These are phyloP conservation scores for Ceratocystis albifundus DNA, from an alignment of 2,329 filamentous ascomycete species.

Conservation along the genomic window DNA sequence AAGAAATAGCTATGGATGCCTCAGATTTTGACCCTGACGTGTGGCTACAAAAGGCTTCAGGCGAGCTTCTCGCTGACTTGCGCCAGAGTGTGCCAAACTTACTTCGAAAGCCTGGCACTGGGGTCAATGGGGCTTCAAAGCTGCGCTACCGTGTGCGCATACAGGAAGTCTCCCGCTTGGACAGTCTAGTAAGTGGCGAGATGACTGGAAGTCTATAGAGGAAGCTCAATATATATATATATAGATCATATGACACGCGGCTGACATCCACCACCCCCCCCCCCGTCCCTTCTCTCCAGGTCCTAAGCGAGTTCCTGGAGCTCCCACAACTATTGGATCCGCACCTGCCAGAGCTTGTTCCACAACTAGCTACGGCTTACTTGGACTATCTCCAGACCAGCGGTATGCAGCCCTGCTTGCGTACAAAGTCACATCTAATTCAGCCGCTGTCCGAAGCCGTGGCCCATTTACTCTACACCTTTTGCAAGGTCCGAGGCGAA, in stretches of 20 bases:
- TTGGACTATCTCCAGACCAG: constrained; percentile 49
- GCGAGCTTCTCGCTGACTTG: constrained; percentile 46
- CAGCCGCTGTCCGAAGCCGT: constrained; percentile 57
- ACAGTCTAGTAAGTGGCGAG: constrained; percentile 34
- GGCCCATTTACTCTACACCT: constrained; percentile 68
- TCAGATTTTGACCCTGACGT: constrained; percentile 49
- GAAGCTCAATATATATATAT: constrained; percentile 23
- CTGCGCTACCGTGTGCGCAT: constrained; percentile 41
- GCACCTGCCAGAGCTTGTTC: constrained; percentile 63
- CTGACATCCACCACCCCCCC: not conserved
- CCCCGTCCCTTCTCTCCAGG: constrained; percentile 28
- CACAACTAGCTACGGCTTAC: constrained; percentile 63
- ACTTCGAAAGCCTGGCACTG: constrained; percentile 37
- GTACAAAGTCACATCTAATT: constrained; percentile 34
- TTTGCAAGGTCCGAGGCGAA: constrained; percentile 88
- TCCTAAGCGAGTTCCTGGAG: constrained; percentile 85
- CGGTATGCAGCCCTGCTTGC: constrained; percentile 31
- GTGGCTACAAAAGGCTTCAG: constrained; percentile 49
- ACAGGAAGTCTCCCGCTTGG: constrained; percentile 39
- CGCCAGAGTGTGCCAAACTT: constrained; percentile 42
- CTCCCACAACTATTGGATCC: constrained; percentile 86
- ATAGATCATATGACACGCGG: constrained; percentile 25
- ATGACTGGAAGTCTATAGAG: not conserved
- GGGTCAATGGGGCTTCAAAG: constrained; percentile 34
- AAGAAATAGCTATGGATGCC: constrained; percentile 39